These are phyloP conservation scores for Podaxis mareebaensis DNA, from an alignment of 768 basidiomycete genomes.

Conservation along the genomic window DNA sequence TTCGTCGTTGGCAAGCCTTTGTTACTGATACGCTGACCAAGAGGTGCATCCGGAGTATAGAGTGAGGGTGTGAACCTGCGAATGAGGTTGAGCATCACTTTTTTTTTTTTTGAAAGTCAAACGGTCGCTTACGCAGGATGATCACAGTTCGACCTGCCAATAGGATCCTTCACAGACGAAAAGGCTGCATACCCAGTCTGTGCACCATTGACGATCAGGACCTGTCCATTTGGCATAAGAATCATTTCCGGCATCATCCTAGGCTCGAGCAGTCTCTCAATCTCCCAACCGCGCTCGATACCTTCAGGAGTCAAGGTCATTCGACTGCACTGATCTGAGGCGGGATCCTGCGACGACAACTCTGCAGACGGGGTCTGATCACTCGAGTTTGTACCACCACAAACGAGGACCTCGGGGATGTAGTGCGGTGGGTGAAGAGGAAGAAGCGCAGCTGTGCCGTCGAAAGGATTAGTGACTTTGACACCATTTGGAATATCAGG, in stretches of 20 bases:
- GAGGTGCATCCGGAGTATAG: slow-evolving; percentile 44
- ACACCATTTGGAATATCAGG: slow-evolving; percentile 48
- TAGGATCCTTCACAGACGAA: slow-evolving; percentile 29
- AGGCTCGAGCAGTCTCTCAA: slow-evolving; percentile 43
- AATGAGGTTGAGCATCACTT: neutral
- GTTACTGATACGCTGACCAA: slow-evolving; percentile 48
- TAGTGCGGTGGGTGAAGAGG: slow-evolving; percentile 39
- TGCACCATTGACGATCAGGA: slow-evolving; percentile 46
- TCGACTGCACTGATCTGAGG: slow-evolving; percentile 43
- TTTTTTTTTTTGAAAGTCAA: too few species aligned
- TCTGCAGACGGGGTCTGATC: slow-evolving; percentile 29
- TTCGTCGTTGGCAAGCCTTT: slow-evolving; percentile 40
- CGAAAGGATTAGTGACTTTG: slow-evolving; percentile 40
- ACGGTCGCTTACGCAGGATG: slow-evolving; percentile 28
- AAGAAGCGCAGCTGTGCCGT: slow-evolving; percentile 37
- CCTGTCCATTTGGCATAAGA: slow-evolving; percentile 43
- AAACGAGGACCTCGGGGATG: slow-evolving; percentile 47
- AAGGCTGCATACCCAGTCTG: slow-evolving; percentile 42
- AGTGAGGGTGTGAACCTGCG: slow-evolving; percentile 40
- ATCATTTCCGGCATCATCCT: slow-evolving; percentile 41
- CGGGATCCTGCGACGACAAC: slow-evolving; percentile 41
- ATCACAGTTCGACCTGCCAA: slow-evolving; percentile 31
- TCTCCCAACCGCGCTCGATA: slow-evolving; percentile 44
- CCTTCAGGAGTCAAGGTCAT: slow-evolving; percentile 42
- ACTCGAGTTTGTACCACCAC: slow-evolving; percentile 41